phyloP scores from a whole-genome alignment of 2,329 filamentous ascomycete genomes.

The Chrysosporium keratinophilum region DNA sequence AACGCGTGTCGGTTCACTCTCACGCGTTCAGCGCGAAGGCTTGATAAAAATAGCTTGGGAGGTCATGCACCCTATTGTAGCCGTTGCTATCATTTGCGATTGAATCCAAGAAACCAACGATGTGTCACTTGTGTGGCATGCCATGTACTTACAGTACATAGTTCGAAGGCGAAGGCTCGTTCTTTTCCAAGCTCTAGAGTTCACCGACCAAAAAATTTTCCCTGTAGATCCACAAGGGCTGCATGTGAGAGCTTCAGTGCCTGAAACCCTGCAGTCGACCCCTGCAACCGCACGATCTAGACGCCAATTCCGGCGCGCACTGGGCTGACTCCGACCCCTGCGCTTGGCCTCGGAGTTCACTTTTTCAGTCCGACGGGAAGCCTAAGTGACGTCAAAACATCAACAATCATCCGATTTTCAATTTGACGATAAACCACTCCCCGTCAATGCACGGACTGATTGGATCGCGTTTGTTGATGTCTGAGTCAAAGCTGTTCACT shows the following conservation, averaged over 20 bases:
- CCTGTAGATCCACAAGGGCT: slow-evolving; percentile 7
- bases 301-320: slow-evolving; percentile 7
- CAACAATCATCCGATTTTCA: neutral
- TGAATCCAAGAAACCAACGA: neutral
- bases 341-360: slow-evolving; percentile 5
- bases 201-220: slow-evolving; percentile 3
- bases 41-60: too few species aligned
- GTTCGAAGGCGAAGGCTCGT: neutral
- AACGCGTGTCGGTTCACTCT: too few species aligned
- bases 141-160: neutral
- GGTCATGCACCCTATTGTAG: too few species aligned
- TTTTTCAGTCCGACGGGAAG: slow-evolving; percentile 5
- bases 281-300: neutral
- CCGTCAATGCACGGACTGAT: neutral
- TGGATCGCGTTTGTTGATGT: slow-evolving; percentile 2
- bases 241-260: neutral
- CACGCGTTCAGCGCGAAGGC: too few species aligned
- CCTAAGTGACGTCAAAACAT: neutral
- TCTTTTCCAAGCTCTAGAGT: neutral
- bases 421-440: neutral
- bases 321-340: slow-evolving; percentile 5
- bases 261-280: neutral
- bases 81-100: neutral
- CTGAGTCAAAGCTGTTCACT: neutral
- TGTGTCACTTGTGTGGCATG: neutral